A percentile compares a stretch with the other conserved stretches of the same genome.
phyloP scores from a whole-genome alignment of 2,329 filamentous ascomycete species.

The Ophiostoma angusticollis region DNA sequence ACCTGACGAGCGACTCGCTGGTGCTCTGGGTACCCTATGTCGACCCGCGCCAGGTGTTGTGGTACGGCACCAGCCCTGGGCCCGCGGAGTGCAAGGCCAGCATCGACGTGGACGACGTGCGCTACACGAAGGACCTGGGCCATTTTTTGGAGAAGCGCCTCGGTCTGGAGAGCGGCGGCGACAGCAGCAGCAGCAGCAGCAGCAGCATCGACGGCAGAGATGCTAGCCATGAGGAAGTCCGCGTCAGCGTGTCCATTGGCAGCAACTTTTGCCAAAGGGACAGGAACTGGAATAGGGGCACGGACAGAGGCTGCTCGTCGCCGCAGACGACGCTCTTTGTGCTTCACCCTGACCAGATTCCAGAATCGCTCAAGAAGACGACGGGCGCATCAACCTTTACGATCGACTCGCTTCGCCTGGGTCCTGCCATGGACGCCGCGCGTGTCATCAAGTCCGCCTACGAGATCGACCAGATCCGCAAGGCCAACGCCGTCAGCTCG shows the following conservation, averaged over 20 bases:
- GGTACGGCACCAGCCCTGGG: slow-evolving; percentile 48
- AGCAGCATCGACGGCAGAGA: too few relatives aligned
- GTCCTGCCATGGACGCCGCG: slow-evolving; percentile 62
- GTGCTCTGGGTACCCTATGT: slow-evolving; percentile 62
- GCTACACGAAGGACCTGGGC: slow-evolving; percentile 37
- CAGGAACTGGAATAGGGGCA: too few relatives aligned
- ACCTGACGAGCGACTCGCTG: slow-evolving; percentile 46
- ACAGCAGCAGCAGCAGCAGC: background rate
- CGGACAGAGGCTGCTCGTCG: too few relatives aligned
- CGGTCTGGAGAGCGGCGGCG: slow-evolving; percentile 12
- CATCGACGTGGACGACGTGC: slow-evolving; percentile 60
- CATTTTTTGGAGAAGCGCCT: slow-evolving; percentile 38
- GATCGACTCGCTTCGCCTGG: slow-evolving; percentile 42
- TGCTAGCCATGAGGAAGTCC: too few relatives aligned
- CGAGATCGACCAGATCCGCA: slow-evolving; percentile 69
- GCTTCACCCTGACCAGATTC: slow-evolving; percentile 24
- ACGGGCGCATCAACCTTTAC: slow-evolving; percentile 12
- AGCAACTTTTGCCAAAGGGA: slow-evolving; percentile 13
- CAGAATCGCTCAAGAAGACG: slow-evolving; percentile 7
- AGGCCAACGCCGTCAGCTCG: slow-evolving; percentile 69
- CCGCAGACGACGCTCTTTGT: slow-evolving; percentile 28
- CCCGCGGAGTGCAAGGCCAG: slow-evolving; percentile 46
- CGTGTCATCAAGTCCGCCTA: slow-evolving; percentile 77
- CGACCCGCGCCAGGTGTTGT: slow-evolving; percentile 48
- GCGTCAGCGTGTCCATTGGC: slow-evolving; percentile 7